These are phyloP conservation scores for Aegle marmelos DNA, from an alignment of 345 rosid genomes.

Conservation along the genomic window DNA sequence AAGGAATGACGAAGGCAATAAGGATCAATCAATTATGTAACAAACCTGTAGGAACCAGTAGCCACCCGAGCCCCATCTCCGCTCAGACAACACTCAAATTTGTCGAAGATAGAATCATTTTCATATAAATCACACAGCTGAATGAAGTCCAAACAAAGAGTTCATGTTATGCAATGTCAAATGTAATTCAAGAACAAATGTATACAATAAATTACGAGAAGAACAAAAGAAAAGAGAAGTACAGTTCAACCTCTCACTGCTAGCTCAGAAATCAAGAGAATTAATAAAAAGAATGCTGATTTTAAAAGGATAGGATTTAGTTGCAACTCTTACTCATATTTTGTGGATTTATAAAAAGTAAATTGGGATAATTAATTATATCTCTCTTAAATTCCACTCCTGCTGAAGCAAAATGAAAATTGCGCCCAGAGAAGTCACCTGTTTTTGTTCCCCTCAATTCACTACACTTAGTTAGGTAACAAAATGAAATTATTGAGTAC, in stretches of 20 bases:
- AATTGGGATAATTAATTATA: background rate
- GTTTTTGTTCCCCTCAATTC: background rate
- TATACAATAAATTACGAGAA: background rate
- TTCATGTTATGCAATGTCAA: background rate
- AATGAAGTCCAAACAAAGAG: slow-evolving; percentile 16
- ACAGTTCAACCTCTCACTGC: background rate
- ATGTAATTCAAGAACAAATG: background rate
- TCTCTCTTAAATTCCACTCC: background rate
- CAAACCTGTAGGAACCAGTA: slow-evolving; percentile 73
- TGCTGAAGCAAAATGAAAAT: background rate
- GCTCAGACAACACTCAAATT: slow-evolving; percentile 60
- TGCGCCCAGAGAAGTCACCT: background rate
- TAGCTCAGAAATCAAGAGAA: background rate
- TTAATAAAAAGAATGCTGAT: background rate
- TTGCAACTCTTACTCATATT: background rate
- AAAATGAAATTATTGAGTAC: background rate
- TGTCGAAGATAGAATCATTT: slow-evolving; percentile 64
- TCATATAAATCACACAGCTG: slow-evolving; percentile 75
- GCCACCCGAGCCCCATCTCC: slow-evolving; percentile 64
- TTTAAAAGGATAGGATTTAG: background rate
- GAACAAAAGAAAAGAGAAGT: background rate
- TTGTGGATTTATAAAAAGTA: background rate
- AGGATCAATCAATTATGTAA: slow-evolving; percentile 8
- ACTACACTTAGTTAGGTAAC: background rate
- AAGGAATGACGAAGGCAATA: background rate